These are phyloP conservation scores for Kokia cookei DNA, from an alignment of 441 rosid species.

Conservation along the genomic window DNA sequence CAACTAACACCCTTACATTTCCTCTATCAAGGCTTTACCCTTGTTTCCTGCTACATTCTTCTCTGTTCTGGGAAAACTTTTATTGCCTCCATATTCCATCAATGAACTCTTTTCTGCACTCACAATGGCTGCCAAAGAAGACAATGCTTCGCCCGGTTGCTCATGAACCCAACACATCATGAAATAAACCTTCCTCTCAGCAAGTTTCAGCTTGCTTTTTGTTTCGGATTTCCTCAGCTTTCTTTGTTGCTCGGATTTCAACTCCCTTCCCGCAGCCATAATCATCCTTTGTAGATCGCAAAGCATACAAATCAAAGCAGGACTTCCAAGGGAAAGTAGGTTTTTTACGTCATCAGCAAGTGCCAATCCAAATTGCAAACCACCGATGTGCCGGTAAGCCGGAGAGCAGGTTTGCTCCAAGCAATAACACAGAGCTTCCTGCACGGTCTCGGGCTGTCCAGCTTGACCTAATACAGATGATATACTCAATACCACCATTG, in stretches of 20 bases:
- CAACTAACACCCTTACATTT: constrained; percentile 11
- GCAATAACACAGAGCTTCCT: constrained; percentile 57
- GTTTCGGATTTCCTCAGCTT: constrained; percentile 39
- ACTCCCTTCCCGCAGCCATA: constrained; percentile 43
- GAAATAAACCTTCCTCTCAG: constrained; percentile 70
- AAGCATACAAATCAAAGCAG: constrained; percentile 57
- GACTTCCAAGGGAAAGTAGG: constrained; percentile 48
- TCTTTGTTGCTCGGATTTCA: constrained; percentile 29
- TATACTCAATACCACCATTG: constrained; percentile 38
- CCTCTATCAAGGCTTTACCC: constrained; percentile 26
- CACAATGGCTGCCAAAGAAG: constrained; percentile 45
- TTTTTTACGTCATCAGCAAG: constrained; percentile 50
- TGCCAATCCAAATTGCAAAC: constrained; percentile 55
- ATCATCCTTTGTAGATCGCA: constrained; percentile 72
- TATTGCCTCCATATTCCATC: constrained; percentile 21
- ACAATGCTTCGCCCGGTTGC: constrained; percentile 62
- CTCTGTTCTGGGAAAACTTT: constrained; percentile 12
- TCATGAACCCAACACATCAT: constrained; percentile 89
- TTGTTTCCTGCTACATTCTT: constrained; percentile 15
- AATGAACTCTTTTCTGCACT: constrained; percentile 44
- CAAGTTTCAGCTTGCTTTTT: constrained; percentile 59
- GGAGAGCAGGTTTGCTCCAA: constrained; percentile 82
- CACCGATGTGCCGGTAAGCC: constrained; percentile 59
- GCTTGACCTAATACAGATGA: constrained; percentile 68
- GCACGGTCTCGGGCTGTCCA: constrained; percentile 52